Evolutionary conservation across 805 yeast genomes (phyloP), one percentile per base, ranked within the genome.

Genomic region (Ogataea pilisensis): DNA sequence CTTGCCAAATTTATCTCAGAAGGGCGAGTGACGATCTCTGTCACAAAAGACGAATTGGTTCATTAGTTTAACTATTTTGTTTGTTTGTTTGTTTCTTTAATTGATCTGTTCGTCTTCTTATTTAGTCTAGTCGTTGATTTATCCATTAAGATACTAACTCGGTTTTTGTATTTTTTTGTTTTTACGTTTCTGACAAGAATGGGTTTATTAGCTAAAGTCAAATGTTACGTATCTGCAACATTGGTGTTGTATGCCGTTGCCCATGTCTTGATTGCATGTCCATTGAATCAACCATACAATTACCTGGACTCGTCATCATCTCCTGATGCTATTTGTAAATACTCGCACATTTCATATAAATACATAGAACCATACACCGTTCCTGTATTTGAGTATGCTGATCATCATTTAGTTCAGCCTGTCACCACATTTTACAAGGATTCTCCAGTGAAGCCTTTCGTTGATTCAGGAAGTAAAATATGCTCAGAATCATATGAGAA

Each of bases 181-280:
- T n/a, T n/a, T n/a, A n/a, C n/a, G n/a, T n/a, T n/a, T n/a, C n/a
- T n/a, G n/a, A n/a, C n/a, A n/a, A 22, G 14, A 5, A 29, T 29
- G 31, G 31, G 31, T 14, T 29, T 43, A 22, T 37, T 50, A 27
- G 34, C 24, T 8, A 44, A 44, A 29, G 22, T 44, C 37, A 54
- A 53, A 43, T 45, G 53, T 30, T 44, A 44, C 29, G 12, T 50
- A 5, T 31, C 51, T 11, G 39, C 49, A 27, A 19, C 42, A 6
- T 34, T 51, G 42, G 37, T 53, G 13, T 21, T 47, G 17, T 52
- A 44, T 29, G 19, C 46, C 18, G 27, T 53, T 13, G 41, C 46
- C 29, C 60, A 60, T 40, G 37, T 60, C 16, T 18, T 31, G 21
- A 39, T 29, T 11, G 39, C 45, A 6, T 60, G 65, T 44, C 64